Base-by-base conservation (phyloP, 257 asterid species). In the Solanum medicagineum region DNA sequence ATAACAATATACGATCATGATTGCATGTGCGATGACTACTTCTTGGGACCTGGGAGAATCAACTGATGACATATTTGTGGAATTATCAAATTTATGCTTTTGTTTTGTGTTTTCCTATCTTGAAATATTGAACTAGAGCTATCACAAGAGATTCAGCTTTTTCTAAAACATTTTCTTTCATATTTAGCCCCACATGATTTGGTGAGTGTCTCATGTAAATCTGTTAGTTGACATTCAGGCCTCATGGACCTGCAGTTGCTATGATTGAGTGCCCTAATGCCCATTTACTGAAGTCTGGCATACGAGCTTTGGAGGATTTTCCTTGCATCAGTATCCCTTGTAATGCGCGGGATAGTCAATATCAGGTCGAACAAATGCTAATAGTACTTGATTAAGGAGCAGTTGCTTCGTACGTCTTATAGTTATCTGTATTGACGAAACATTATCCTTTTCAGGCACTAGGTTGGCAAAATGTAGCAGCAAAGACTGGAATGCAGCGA, bases 381-480 rank as follows among this genome's bases (percentile, higher is more conserved):
- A 69, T 84, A 51, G 81, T 17, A 51, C 85, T 81, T 85, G 49
- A 87, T 87, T 85, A 57, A 59, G 80, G 83, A 63, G 32, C 84
- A 81, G 69, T 85, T 81, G 62, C 86, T 87, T 56, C 85, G 54
- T 86, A 84, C 62, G 56, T 54, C 85, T 82, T 85, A 80, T 22
- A 84, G 81, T 66, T 80, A 74, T 85, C 22, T 57, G 56, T 47
- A 40, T 80, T 56, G 70, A 55, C 40, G 81, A 82, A 83, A 69
- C 55, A 73, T 84, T 80, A 42, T 88, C 84, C 85, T 60, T 83
- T 86, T 42, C 80, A 97, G 98, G 98, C 98, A 88, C 93, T 97
- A 89, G 98, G 98, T 88, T 97, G 99, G 99, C 99, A 97, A 93
- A 95, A 90, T 87, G 89, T 92, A 87, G 99, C 99, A 85, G 97